Conservation (phyloP, 441 rosid species). For the Aquilaria agallochum region DNA sequence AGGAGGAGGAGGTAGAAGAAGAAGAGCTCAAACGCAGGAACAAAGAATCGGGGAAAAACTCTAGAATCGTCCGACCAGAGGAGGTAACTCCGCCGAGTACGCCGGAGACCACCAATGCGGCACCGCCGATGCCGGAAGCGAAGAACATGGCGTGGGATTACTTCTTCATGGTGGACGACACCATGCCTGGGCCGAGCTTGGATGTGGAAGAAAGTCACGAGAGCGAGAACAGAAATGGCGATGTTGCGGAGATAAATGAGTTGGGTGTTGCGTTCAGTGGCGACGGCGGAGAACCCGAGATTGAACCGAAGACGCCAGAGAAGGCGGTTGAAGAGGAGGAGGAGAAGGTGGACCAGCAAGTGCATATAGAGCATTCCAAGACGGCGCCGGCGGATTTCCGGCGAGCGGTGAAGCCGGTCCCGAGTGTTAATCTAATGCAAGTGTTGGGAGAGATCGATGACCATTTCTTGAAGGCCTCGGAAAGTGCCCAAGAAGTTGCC, state of each 20-base stretch:
- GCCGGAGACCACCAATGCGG: conserved; percentile 29
- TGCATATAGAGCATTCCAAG: conserved; percentile 47
- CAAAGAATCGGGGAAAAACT: conserved; percentile 15
- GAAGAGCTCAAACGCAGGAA: conserved; percentile 17
- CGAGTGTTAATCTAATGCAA: conserved; percentile 40
- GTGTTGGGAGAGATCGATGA: conserved; percentile 54
- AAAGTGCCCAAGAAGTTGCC: conserved; percentile 60
- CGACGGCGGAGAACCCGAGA: conserved; percentile 19
- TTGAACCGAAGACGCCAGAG: conserved; percentile 50
- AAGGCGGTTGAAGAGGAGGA: conserved; percentile 25
- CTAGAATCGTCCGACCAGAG: conserved; percentile 20
- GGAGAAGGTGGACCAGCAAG: conserved; percentile 31
- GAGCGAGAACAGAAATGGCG: conserved; percentile 20
- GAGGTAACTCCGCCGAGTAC: conserved; percentile 39
- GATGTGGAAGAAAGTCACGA: conserved; percentile 28
- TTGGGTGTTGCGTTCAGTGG: conserved; percentile 15
- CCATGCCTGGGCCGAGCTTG: conserved; percentile 55
- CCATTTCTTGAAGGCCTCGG: conserved; percentile 55
- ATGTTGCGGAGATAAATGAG: conserved; percentile 14
- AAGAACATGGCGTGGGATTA: conserved; percentile 79
- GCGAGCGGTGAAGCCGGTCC: conserved; percentile 26
- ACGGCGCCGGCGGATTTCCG: conserved; percentile 57
- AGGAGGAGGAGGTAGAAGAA: conserved; percentile 24
- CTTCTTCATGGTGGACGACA: conserved; percentile 56
- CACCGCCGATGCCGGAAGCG: conserved; percentile 44